Evolutionary conservation across 805 yeast species (phyloP), one percentile per base, ranked within the genome.

Genomic region (Metschnikowia vanudenii): DNA sequence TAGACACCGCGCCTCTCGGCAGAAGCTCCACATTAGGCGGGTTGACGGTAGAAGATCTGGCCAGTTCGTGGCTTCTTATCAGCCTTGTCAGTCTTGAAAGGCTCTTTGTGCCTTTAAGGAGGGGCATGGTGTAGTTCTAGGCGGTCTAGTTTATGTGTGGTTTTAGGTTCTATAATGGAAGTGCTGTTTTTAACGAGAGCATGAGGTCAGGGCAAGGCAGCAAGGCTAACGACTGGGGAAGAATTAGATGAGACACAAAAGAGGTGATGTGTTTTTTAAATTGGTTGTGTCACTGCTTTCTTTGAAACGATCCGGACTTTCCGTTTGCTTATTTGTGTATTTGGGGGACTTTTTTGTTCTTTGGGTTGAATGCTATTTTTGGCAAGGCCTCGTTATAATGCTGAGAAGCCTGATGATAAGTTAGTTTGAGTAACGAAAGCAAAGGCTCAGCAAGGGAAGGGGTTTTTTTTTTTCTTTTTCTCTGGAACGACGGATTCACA

Each of bases 351-450:
- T 20, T 26, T 33, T 33, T 16, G 4, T 4, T 33, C 4, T 33
- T 29, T 37, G 31, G 28, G 39, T 7, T 20, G 37, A 10, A 13
- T 22, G 31, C 43, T 40, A 40, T 40, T 40, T 40, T 40, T 32
- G 43, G 37, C 35, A 28, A 26, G 29, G 29, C 39, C 31, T 26
- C 39, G 20, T 11, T 14, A 17, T n/a, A 12, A 17, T 17, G 17
- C 22, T 18, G 22, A 33, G 17, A 33, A 7, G 4, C 13, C 22
- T 11, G 31, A 30, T 16, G 14, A 30, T 30, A 14, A 10, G 17
- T 11, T 12, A 8, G 36, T 4, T 17, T 17, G 22, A 7, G n/a
- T 17, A 17, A 33, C 36, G 36, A 33, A 16, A 16, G 22, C 36
- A 11, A n/a, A 8, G 17, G 14, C 4, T 17, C 36, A 16, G 22